Base-by-base conservation (phyloP, 2,329 filamentous ascomycete species). In the Chaetomiaceae sp. region DNA sequence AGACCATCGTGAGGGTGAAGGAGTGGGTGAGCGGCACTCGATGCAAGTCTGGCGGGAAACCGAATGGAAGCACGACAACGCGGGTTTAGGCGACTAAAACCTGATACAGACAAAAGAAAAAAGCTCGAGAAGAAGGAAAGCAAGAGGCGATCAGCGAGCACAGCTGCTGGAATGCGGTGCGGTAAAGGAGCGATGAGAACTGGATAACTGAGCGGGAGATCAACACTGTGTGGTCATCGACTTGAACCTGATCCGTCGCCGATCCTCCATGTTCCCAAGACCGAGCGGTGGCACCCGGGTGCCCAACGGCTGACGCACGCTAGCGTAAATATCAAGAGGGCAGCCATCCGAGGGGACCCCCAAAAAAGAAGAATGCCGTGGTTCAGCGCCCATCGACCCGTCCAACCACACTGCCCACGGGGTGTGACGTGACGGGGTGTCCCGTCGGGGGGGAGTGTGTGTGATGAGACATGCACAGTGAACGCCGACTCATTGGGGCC, bases 1-100 rank as follows among this genome's bases (percentile, higher is more conserved):
- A 78, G 46, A 61, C 66, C 73, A 76, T 76, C 17, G 38, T 50
- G 47, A 32, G n/a, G 17, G 20, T 14, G 29, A 29, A 29, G 27
- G 8, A 6, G 27, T 29, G 8, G 6, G 26, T 27, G 26, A 27
- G 26, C n/a, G n/a, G n/a, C n/a, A n/a, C n/a, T n/a, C n/a, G 26
- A 6, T 27, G 26, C 14, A 14, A 18, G 33, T 19, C 37, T 20
- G 12, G 14, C 4, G 19, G n/a, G 26, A 8, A 19, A 19, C 19
- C 11, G 27, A 18, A 14, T 37, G 24, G 29, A n/a, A n/a, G n/a
- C n/a, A 35, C 32, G 22, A 26, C 29, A 19, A 17, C 11, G 5
- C n/a, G 15, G 36, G 24, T 19, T 18, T 17, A 14, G 15, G 41
- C 27, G 30, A 15, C 29, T 15, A 7, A 17, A 18, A 32, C 17